These are phyloP conservation scores for Papiliotrema terrestris DNA, from an alignment of 1,284 basidiomycete species.

Conservation along the genomic window DNA sequence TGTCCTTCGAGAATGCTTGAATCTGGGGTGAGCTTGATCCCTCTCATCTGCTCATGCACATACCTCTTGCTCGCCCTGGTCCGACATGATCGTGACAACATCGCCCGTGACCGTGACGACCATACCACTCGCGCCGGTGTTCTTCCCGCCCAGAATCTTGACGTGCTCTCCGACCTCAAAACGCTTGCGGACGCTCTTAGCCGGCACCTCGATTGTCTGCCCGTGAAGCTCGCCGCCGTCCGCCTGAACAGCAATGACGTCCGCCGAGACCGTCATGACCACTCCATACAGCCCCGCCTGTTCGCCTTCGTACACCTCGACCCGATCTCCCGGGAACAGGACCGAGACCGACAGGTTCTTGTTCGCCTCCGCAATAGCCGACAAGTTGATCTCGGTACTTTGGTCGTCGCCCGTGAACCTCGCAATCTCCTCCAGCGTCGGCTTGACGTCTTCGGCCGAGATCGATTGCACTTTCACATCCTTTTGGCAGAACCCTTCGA, in stretches of 20 bases:
- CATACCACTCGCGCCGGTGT: slow-evolving; percentile 91
- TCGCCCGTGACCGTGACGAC: slow-evolving; percentile 89
- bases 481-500: slow-evolving; percentile 93
- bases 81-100: slow-evolving; percentile 94
- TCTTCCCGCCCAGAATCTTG: slow-evolving; percentile 95
- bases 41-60: slow-evolving; percentile 7
- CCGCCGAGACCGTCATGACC: slow-evolving; percentile 82
- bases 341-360: slow-evolving; percentile 59
- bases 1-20: slow-evolving; percentile 94
- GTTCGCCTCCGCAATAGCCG: slow-evolving; percentile 46
- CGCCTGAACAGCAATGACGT: slow-evolving; percentile 78
- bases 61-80: slow-evolving; percentile 92
- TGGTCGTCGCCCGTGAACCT: slow-evolving; percentile 64
- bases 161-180: slow-evolving; percentile 98
- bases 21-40: slow-evolving; percentile 56
- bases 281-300: slow-evolving; percentile 88
- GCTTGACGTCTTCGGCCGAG: slow-evolving; percentile 84
- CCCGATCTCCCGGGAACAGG: slow-evolving; percentile 94
- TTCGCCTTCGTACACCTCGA: slow-evolving; percentile 97
- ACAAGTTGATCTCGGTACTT: slow-evolving; percentile 37
- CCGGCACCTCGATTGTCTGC: slow-evolving; percentile 73
- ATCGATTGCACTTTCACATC: slow-evolving; percentile 83
- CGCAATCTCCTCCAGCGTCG: slow-evolving; percentile 93
- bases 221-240: slow-evolving; percentile 62
- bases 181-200: slow-evolving; percentile 83